Evolutionary conservation across 768 basidiomycete genomes (phyloP), one percentile per base, ranked within the genome.

Genomic region (Dacryopinax spathularia): DNA sequence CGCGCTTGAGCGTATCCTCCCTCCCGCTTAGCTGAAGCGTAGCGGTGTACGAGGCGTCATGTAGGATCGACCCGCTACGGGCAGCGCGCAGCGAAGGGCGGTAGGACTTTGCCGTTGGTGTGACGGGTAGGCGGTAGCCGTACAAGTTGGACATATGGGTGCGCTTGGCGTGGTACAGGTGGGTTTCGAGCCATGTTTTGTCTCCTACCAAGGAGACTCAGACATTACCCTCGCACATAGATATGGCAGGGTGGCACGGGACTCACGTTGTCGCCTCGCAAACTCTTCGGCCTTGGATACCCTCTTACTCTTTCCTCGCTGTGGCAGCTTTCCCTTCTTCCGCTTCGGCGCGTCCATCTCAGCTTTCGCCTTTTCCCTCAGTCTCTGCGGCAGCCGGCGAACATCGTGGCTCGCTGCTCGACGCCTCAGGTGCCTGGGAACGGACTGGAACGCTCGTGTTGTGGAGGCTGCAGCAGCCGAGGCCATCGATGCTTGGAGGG

Each of bases 121-220:
- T 83, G 1, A 87, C 75, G 6, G 94, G 89, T 62, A 99, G 77
- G 68, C 91, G 81, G 72, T 91, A 91, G 0, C 91, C 91, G 93
- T 93, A 98, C 73, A 89, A 79, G 66, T 85, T 86, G 68, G 86
- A 81, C 95, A 98, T 97, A 66, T 87, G 84, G 85, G 95, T 95
- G 5, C 96, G 83, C 74, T 97, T 98, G 1, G 93, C 89, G 69
- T 97, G 95, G 91, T 93, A 98, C 20, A 98, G 75, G 72, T 99
- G 96, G 4, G 93, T 95, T 71, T 95, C 91, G 0, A 99, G 82
- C 95, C 95, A 98, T 13, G 80, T 77, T 73, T 97, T 97, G 67
- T 89, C 81, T 33, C 78, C 94, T 96, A 66, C 1, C 39, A 60
- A 12, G 29, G 35, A 18, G 3, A 60, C n/a, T n/a, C n/a, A 18